Percentiles rank a stretch among this genome's conserved stretches.
Evolutionary conservation across 2,329 filamentous ascomycete species (phyloP).

Genomic region (Aureobasidium lini): DNA sequence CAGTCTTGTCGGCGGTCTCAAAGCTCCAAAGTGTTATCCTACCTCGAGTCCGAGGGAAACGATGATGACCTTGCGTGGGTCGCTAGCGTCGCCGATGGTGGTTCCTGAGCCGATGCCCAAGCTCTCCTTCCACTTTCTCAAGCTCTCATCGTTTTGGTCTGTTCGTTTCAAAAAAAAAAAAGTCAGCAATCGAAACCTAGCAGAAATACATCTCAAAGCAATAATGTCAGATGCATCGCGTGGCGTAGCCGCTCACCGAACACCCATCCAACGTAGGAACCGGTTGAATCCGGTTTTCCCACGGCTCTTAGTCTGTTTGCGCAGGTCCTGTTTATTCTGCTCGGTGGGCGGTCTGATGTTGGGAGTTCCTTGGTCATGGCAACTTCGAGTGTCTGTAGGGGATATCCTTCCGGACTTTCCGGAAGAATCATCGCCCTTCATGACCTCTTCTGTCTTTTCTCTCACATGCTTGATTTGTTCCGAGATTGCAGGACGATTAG

Average conservation of each 20-base stretch:
- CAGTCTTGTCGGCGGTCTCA: neutral
- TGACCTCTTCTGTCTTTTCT: neutral
- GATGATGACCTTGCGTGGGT: conserved; percentile 89
- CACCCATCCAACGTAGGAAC: neutral
- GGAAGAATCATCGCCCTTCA: neutral
- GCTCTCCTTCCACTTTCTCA: conserved; percentile 96
- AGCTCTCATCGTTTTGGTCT: conserved; percentile 78
- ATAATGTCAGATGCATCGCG: neutral
- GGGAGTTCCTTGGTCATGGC: neutral
- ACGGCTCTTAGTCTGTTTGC: neutral
- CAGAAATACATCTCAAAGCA: neutral
- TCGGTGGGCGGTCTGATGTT: neutral
- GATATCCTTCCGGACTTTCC: neutral
- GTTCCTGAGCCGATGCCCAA: conserved; percentile 68
- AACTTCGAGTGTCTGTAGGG: neutral
- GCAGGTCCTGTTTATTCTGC: neutral
- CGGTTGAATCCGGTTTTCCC: neutral
- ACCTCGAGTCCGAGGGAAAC: conserved; percentile 76
- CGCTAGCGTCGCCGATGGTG: conserved; percentile 50
- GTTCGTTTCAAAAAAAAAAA: neutral
- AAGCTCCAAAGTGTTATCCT: neutral
- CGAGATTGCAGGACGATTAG: neutral
- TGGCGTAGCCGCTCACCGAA: neutral
- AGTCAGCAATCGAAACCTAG: neutral
- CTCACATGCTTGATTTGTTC: neutral